Base-by-base conservation (phyloP, 345 rosid species). In the Acer saccharum region DNA sequence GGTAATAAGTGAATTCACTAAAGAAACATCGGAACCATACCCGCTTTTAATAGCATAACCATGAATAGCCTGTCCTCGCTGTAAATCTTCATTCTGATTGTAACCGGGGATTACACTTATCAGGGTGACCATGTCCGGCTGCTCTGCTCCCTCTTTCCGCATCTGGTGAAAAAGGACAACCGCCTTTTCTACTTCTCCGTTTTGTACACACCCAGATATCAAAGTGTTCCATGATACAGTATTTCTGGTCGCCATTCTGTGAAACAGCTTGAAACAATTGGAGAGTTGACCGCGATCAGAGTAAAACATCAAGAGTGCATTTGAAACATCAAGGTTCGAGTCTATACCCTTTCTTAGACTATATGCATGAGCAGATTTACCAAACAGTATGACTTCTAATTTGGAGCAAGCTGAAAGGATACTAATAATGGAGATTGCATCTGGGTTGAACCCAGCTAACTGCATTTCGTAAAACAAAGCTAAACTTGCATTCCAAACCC, bases 291-390 rank as follows among this genome's bases (percentile, higher is more conserved):
- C 44, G 67, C 81, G 79, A 73, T 69, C 84, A 73, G 77, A 77
- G 70, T 87, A 89, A 71, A 87, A 82, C 29, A 80, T 72, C 66
- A 87, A 43, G 48, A 89, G 82, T 55, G 87, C 84, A 76, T 85
- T 89, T 71, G 83, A 76, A 57, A 82, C 83, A 39, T 55, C 83
- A 41, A 80, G 73, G 74, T 76, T 82, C 21, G 86, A 76, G 46
- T 79, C 81, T 27, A 84, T 43, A 62, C 79, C 87, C 74, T 69
- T 77, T 76, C 86, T 76, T 62, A 85, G 67, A 68, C 86, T 43
- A 82, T 80, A 78, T 72, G 86, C 88, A 61, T 89, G 92, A 21
- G 76, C 81, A 69, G 88, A 87, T 81, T 85, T 83, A 9, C 86
- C 86, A 17, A 80, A 79, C 50, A 79, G 65, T 72, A 74, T 23